These are phyloP conservation scores for Talaromyces islandicus DNA, from an alignment of 2,329 filamentous ascomycete genomes.

Conservation along the genomic window DNA sequence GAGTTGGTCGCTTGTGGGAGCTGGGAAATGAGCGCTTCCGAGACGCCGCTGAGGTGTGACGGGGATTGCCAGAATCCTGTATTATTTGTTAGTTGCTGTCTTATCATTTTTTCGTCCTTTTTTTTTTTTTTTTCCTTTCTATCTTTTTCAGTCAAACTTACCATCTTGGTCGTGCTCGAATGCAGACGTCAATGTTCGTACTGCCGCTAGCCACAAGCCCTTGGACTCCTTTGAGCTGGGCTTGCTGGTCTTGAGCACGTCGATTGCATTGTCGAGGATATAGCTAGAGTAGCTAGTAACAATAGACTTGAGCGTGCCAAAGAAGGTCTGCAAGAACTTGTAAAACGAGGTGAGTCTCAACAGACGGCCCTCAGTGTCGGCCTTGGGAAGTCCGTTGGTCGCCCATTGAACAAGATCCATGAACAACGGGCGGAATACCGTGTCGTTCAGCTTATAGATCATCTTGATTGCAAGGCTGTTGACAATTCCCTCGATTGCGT, in stretches of 20 bases:
- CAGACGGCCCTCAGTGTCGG: slow-evolving; percentile 52
- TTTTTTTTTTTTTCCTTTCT: no score
- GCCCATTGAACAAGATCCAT: slow-evolving; percentile 80
- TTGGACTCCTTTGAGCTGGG: slow-evolving; percentile 44
- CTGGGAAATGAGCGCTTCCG: slow-evolving; percentile 63
- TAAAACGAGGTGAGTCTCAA: slow-evolving; percentile 71
- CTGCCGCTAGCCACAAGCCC: slow-evolving; percentile 62
- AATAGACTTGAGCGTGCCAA: slow-evolving; percentile 82
- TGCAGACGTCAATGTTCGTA: slow-evolving; percentile 65
- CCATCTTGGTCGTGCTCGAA: slow-evolving; percentile 87
- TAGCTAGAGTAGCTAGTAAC: slow-evolving; percentile 89
- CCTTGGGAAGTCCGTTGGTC: slow-evolving; percentile 54
- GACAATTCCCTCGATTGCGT: slow-evolving; percentile 57
- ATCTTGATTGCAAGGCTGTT: slow-evolving; percentile 76
- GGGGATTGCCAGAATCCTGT: slow-evolving; percentile 87
- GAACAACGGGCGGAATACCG: slow-evolving; percentile 88
- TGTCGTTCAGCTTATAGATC: slow-evolving; percentile 95
- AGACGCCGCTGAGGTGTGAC: slow-evolving; percentile 71
- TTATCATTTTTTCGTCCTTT: not conserved
- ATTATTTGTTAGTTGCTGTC: slow-evolving; percentile 10
- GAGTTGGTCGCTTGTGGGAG: slow-evolving; percentile 44
- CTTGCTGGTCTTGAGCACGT: slow-evolving; percentile 48
- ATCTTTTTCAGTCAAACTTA: slow-evolving; percentile 16
- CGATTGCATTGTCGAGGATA: slow-evolving; percentile 67
- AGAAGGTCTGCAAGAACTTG: slow-evolving; percentile 73